phyloP scores from a whole-genome alignment of 177 flowering plant species.

The Vitis hybrid region DNA sequence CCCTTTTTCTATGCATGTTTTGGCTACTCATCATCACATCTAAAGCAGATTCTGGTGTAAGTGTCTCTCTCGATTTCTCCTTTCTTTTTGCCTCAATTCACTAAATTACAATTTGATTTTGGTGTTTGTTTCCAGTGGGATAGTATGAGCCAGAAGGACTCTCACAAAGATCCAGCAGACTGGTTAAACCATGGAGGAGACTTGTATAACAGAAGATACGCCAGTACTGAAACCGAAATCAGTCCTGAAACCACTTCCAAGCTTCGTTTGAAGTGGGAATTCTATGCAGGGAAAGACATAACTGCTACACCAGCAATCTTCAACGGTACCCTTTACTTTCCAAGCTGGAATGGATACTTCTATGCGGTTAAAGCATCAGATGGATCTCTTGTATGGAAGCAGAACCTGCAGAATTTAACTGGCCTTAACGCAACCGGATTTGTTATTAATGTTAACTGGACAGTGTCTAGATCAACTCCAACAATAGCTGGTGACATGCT shows the following conservation, averaged over 20 bases:
- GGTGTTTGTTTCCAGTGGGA: no score
- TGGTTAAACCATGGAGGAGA: slow-evolving; percentile 54
- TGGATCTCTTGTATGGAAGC: slow-evolving; percentile 47
- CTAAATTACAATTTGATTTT: no score
- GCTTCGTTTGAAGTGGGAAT: slow-evolving; percentile 43
- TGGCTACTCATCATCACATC: no score
- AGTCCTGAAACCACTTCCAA: slow-evolving; percentile 26
- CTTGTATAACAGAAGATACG: slow-evolving; percentile 37
- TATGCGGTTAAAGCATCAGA: slow-evolving; percentile 38
- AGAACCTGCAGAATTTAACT: slow-evolving; percentile 33
- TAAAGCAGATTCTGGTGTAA: no score
- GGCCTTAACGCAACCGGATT: slow-evolving; percentile 32
- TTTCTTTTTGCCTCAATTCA: no score
- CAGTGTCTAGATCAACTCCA: slow-evolving; percentile 51
- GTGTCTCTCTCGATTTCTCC: no score
- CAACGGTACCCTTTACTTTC: slow-evolving; percentile 45
- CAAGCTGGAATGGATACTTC: slow-evolving; percentile 55
- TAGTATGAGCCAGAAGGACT: no score
- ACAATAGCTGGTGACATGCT: slow-evolving; percentile 39
- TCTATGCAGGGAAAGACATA: slow-evolving; percentile 34
- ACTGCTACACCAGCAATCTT: slow-evolving; percentile 52
- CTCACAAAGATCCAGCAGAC: not conserved
- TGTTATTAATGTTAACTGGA: slow-evolving; percentile 20
- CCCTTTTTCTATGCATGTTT: no score
- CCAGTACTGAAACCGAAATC: slow-evolving; percentile 30